phyloP scores from a whole-genome alignment of 192 early-diverging fungal genomes.

The Backusella sp. region DNA sequence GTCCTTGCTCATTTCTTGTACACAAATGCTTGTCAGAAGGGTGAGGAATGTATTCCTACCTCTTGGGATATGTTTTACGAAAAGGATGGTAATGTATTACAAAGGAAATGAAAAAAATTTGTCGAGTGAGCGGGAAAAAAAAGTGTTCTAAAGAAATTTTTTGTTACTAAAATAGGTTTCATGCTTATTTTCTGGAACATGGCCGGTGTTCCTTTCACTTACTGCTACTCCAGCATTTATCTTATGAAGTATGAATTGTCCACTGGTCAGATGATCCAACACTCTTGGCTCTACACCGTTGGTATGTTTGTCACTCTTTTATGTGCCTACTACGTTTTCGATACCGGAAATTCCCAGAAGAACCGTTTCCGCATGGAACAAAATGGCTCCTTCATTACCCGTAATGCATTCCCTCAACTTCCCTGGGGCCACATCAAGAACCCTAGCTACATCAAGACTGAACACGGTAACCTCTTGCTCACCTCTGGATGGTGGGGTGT shows the following conservation, averaged over 20 bases:
- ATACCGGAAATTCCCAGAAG: constrained; percentile 56
- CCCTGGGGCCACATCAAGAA: constrained; percentile 53
- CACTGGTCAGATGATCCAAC: constrained; percentile 34
- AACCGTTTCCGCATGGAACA: constrained; percentile 49
- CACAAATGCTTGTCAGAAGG: constrained; percentile 48
- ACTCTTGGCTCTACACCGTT: constrained; percentile 33
- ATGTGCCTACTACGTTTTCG: constrained; percentile 43
- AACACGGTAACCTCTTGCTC: constrained; percentile 57
- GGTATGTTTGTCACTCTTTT: constrained; percentile 36
- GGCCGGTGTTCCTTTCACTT: constrained; percentile 53
- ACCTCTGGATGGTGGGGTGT: constrained; percentile 71
- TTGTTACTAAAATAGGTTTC: constrained; percentile 31
- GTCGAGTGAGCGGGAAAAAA: background rate
- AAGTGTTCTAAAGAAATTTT: too few relatives aligned
- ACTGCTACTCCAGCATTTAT: constrained; percentile 45
- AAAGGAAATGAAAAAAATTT: background rate
- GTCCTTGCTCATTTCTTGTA: constrained; percentile 52
- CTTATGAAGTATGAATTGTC: constrained; percentile 38
- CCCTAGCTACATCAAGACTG: constrained; percentile 65
- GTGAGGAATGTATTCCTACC: constrained; percentile 53
- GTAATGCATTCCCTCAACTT: constrained; percentile 46
- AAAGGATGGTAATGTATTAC: constrained; percentile 45
- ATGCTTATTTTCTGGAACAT: constrained; percentile 55
- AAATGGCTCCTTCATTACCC: constrained; percentile 41
- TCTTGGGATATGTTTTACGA: constrained; percentile 55